Conservation (phyloP, 2,329 filamentous ascomycete species). For the Neonectria faginata region DNA sequence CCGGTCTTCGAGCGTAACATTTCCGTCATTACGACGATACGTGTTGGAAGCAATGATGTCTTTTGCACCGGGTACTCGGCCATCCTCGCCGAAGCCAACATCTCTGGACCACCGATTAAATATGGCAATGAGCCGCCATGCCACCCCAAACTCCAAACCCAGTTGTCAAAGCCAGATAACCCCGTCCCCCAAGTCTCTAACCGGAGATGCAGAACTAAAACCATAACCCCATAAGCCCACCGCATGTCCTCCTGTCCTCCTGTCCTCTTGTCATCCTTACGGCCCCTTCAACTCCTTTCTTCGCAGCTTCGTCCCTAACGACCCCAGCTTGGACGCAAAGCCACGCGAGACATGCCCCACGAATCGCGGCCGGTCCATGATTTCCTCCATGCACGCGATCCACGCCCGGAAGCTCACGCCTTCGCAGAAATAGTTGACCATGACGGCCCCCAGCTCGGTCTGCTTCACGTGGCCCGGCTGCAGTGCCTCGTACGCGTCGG, state of each 20-base stretch:
- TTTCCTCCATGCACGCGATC: constrained; percentile 39
- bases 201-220: background rate
- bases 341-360: constrained; percentile 47
- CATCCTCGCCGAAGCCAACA: background rate
- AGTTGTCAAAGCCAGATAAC: constrained; percentile 1
- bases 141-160: background rate
- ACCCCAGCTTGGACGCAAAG: constrained; percentile 48
- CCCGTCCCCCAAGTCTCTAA: background rate
- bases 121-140: background rate
- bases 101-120: background rate
- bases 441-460: constrained; percentile 35
- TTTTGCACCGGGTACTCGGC: background rate
- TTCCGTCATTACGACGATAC: background rate
- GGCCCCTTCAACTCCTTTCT: constrained; percentile 47
- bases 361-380: constrained; percentile 47
- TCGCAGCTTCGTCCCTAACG: constrained; percentile 42
- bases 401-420: constrained; percentile 47
- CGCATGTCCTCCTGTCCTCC: background rate
- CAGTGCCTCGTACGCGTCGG: constrained; percentile 51
- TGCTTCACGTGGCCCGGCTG: constrained; percentile 39
- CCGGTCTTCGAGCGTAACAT: background rate
- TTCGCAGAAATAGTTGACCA: constrained; percentile 51
- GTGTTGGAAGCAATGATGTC: background rate
- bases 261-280: constrained; percentile 9
- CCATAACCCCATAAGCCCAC: background rate